Conservation (phyloP, 2,329 filamentous ascomycete species). For the Coniochaeta ligniaria region DNA sequence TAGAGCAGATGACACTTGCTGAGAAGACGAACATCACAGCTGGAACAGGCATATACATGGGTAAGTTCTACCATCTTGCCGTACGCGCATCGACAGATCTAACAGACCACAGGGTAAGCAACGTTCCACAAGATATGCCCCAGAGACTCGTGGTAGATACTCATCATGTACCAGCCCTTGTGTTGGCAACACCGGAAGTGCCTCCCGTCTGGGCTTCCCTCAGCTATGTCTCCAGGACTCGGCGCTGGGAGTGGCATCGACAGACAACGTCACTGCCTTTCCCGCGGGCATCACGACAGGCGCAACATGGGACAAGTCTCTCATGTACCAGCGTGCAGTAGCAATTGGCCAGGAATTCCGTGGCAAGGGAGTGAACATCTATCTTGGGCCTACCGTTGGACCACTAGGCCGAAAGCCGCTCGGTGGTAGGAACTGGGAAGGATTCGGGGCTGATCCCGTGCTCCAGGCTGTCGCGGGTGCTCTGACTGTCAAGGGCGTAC, state of each 20-base stretch:
- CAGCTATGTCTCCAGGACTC: constrained; percentile 67
- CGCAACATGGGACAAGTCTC: constrained; percentile 66
- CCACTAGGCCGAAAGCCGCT: constrained; percentile 65
- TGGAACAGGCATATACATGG: constrained; percentile 67
- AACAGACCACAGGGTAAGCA: constrained; percentile 8
- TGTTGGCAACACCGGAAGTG: constrained; percentile 70
- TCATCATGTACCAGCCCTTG: constrained; percentile 42
- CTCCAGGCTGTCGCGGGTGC: constrained; percentile 66
- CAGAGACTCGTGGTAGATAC: not conserved
- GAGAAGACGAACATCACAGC: constrained; percentile 75
- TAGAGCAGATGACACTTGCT: constrained; percentile 69
- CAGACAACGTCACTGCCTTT: constrained; percentile 70
- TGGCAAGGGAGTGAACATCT: constrained; percentile 66
- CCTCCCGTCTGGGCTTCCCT: constrained; percentile 61
- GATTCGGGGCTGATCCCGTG: constrained; percentile 63
- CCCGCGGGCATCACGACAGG: constrained; percentile 72
- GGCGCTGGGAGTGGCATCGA: constrained; percentile 63
- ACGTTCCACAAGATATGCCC: not conserved
- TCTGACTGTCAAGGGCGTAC: constrained; percentile 71
- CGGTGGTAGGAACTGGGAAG: constrained; percentile 71
- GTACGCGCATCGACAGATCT: not conserved
- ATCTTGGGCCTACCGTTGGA: constrained; percentile 64
- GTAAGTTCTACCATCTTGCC: constrained; percentile 20
- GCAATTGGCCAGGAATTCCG: constrained; percentile 65
- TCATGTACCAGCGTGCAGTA: constrained; percentile 61